Base-by-base conservation (phyloP, 345 rosid species). In the Barbarea vulgaris region DNA sequence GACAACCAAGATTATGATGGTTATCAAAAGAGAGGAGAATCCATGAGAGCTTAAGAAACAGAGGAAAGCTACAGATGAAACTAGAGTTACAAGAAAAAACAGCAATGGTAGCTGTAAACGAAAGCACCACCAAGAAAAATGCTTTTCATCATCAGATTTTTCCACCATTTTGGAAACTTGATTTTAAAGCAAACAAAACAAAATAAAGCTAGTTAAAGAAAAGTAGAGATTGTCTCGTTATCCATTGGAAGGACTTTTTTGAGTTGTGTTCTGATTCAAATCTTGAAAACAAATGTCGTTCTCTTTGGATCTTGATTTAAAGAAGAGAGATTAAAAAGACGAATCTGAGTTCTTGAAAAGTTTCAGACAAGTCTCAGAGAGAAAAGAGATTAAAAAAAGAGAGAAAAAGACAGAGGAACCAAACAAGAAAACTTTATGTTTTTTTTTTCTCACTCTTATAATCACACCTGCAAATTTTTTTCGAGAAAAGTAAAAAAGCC, bases 391-490 rank as follows among this genome's bases (percentile, higher is more conserved):
- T 24, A 10, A 70, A 6, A 22, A 18, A 17, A 55, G 6, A 54
- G 62, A 42, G 41, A 42, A 31, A 46, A 66, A 74, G 67, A 57
- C 72, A 75, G 60, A 58, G 78, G 73, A 58, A 67, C 73, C 72
- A 75, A 67, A 67, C 60, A 67, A 58, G 59, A 58, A 67, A 66
- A 60, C 22, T 37, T 41, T 18, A 37, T 46, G 22, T 11, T 25
- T 52, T 44, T 7, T 44, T 7, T 52, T 65, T 55, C 63, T 64
- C 44, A 7, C 33, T 25, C 67, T 24, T 31, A 42, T 55, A 22
- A 44, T 34, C 47, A 66, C 78, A 74, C 67, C 67, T 67, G 67
- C 79, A 67, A 58, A 57, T 46, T 13, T 37, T 67, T 75, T 56
- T 67, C 67, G 78, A 75, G 67, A 75, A 65, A 46, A 58, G 72